Evolutionary conservation across 1,284 basidiomycete genomes (phyloP), one percentile per base, ranked within the genome.

Genomic region (Boletus holoroseus): DNA sequence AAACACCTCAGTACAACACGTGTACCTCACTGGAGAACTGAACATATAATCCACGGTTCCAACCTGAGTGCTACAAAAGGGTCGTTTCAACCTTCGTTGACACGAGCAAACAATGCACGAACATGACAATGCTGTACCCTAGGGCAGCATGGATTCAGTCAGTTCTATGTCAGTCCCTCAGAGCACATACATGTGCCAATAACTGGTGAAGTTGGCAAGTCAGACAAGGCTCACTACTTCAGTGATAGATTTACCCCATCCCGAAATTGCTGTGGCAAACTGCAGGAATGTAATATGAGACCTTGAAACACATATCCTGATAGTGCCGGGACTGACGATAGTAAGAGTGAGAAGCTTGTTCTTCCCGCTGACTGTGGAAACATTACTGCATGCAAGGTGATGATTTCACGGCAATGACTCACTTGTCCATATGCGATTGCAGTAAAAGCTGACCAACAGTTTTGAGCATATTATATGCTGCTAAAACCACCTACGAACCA

Each of bases 371-470:
- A 58, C 55, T 60, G 27, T 15, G 12, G 5, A 12, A n/a, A 16
- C 13, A 26, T 47, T 3, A 45, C 0, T 16, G 4, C 12, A 8
- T 11, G 47, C 5, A 18, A 42, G 12, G 36, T 18, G 4, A 15
- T 4, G 28, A 22, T 28, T 6, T 20, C n/a, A 31, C 8, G 8
- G 7, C 4, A 24, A 35, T 5, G 18, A 44, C 56, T 35, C 41
- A 58, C 57, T 58, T 7, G 35, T 52, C 57, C 57, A 58, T 50
- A 60, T 38, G 4, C 55, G 56, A 43, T 11, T 15, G 32, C 58
- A 51, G 20, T 58, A 60, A 32, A 58, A 58, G 35, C 57, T 59
- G 37, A 44, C 1, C n/a, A 18, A 24, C 1, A 5, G 11, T 1
- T 15, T 15, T 59, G 16, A 54, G 49, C 12, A 15, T 1, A 2